These are phyloP conservation scores for Trichothecium roseum DNA, from an alignment of 2,329 filamentous ascomycete genomes.

Conservation along the genomic window DNA sequence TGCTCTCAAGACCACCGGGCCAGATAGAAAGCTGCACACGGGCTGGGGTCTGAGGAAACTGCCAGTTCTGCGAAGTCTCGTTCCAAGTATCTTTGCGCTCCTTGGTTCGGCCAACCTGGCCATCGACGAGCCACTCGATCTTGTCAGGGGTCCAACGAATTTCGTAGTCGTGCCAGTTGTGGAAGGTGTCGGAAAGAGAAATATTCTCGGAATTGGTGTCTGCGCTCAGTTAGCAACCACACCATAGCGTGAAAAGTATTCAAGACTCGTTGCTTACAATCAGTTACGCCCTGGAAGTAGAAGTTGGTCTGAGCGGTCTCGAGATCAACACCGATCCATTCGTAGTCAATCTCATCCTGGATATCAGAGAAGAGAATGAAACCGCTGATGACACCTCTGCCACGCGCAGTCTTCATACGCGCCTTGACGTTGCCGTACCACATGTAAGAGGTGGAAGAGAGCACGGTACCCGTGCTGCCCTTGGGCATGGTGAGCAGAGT, in stretches of 20 bases:
- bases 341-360: constrained; percentile 97
- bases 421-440: constrained; percentile 95
- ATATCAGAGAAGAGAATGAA: constrained; percentile 94
- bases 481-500: constrained; percentile 84
- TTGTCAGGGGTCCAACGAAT: constrained; percentile 84
- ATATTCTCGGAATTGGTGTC: constrained; percentile 70
- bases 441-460: constrained; percentile 77
- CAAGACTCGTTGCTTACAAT: constrained; percentile 52
- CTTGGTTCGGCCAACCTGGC: constrained; percentile 62
- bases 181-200: constrained; percentile 57
- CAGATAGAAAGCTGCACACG: constrained; percentile 91
- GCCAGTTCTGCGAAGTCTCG: constrained; percentile 65
- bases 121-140: constrained; percentile 82
- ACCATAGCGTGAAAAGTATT: not conserved
- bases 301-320: constrained; percentile 81
- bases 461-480: constrained; percentile 74
- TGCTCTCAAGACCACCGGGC: constrained; percentile 75
- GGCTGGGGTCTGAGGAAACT: constrained; percentile 83
- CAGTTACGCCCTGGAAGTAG: constrained; percentile 88
- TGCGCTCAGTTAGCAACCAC: constrained; percentile 21
- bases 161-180: constrained; percentile 79
- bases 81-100: constrained; percentile 80
- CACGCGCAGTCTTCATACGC: constrained; percentile 73
- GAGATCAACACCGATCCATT: constrained; percentile 79
- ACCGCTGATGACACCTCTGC: constrained; percentile 84